These are phyloP conservation scores for Ophiognomonia clavigignenti-juglandacearum DNA, from an alignment of 2,329 filamentous ascomycete species.

Conservation along the genomic window DNA sequence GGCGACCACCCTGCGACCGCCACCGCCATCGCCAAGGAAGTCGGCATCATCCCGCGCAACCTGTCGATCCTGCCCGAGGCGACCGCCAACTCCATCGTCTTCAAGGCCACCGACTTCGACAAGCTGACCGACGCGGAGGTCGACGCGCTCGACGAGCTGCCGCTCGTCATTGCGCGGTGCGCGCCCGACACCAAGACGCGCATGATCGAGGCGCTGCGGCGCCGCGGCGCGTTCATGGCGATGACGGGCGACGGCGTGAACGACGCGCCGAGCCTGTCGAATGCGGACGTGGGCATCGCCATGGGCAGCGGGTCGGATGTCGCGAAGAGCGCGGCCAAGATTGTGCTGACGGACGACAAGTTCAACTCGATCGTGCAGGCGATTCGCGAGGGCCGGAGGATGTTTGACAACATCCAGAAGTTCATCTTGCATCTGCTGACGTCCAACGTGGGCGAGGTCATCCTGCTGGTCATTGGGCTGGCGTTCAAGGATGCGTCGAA, in stretches of 20 bases:
- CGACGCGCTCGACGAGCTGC: conserved; percentile 68
- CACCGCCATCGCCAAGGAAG: conserved; percentile 70
- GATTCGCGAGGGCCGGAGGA: conserved; percentile 75
- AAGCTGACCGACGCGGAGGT: conserved; percentile 70
- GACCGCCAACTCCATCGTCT: conserved; percentile 65
- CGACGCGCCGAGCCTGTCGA: conserved; percentile 75
- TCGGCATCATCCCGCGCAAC: conserved; percentile 68
- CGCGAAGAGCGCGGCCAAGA: conserved; percentile 75
- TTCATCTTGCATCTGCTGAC: conserved; percentile 77
- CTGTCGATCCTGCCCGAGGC: conserved; percentile 53
- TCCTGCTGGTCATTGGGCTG: conserved; percentile 74
- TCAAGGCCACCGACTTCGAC: conserved; percentile 76
- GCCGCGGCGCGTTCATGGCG: conserved; percentile 70
- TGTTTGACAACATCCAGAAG: conserved; percentile 88
- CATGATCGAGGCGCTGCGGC: conserved; percentile 84
- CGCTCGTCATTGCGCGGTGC: conserved; percentile 78
- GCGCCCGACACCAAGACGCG: conserved; percentile 82
- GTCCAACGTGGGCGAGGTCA: conserved; percentile 80
- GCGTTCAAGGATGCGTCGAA: conserved; percentile 69
- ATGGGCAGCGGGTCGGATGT: conserved; percentile 89
- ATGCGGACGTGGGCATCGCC: conserved; percentile 80
- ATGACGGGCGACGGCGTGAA: conserved; percentile 92
- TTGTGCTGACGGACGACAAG: conserved; percentile 83
- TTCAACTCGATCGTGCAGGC: conserved; percentile 82
- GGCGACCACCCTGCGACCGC: conserved; percentile 78